Conservation (phyloP, 768 basidiomycete genomes). For the Pleurotus platypus region DNA sequence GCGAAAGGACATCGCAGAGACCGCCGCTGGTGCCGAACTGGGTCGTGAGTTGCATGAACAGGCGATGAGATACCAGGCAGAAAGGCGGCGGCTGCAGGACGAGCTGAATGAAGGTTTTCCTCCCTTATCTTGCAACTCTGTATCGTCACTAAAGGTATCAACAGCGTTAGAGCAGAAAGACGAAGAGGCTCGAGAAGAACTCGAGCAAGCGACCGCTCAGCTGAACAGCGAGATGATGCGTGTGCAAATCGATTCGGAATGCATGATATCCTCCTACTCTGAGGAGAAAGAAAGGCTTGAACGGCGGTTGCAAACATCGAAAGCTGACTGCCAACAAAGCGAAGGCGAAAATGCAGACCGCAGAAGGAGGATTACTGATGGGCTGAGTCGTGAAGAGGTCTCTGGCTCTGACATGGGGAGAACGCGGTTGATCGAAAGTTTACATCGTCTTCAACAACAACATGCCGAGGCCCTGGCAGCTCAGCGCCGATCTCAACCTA, state of each 20-base stretch:
- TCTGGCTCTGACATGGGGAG: too few relatives aligned
- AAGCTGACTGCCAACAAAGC: too few relatives aligned
- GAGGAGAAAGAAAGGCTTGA: slow-evolving; percentile 21
- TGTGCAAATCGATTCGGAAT: slow-evolving; percentile 23
- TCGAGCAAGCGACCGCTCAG: slow-evolving; percentile 32
- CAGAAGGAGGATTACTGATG: too few relatives aligned
- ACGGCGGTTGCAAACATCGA: neutral
- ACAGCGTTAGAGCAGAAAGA: slow-evolving; percentile 20
- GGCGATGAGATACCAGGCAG: slow-evolving; percentile 9
- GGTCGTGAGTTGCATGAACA: slow-evolving; percentile 12
- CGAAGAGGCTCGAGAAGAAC: slow-evolving; percentile 30
- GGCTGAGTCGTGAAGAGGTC: too few relatives aligned
- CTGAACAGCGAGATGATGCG: slow-evolving; percentile 29
- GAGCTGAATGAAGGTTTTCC: slow-evolving; percentile 9
- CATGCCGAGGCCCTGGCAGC: too few relatives aligned
- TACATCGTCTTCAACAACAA: too few relatives aligned
- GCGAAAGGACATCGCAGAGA: slow-evolving; percentile 26
- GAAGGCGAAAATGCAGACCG: too few relatives aligned
- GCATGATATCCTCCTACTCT: slow-evolving; percentile 26
- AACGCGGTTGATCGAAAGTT: too few relatives aligned
- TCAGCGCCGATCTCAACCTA: too few relatives aligned
- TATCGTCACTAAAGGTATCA: neutral
- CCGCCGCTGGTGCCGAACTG: slow-evolving; percentile 23
- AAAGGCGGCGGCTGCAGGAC: slow-evolving; percentile 10
- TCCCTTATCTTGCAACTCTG: neutral